Conservation (phyloP, 2,329 filamentous ascomycete genomes). For the Triangularia setosa region DNA sequence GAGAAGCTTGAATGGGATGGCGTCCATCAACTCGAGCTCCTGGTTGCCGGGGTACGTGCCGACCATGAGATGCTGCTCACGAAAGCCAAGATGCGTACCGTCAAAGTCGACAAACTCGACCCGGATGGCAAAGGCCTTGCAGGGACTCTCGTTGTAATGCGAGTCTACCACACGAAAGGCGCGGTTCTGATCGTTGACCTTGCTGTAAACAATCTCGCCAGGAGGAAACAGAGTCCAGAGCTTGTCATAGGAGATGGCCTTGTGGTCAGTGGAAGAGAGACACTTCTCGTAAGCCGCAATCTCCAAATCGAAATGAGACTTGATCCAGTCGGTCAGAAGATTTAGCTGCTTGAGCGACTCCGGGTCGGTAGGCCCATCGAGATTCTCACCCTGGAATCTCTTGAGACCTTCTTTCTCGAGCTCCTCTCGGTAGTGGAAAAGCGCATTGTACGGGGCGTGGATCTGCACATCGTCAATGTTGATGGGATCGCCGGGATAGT, state of each 20-base stretch:
- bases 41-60: constrained; percentile 28
- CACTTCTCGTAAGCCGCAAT: constrained; percentile 29
- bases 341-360: constrained; percentile 25
- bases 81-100: constrained; percentile 32
- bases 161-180: constrained; percentile 20
- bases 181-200: constrained; percentile 23
- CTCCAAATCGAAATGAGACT: constrained; percentile 29
- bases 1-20: constrained; percentile 30
- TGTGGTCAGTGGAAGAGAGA: constrained; percentile 19
- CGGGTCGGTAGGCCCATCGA: constrained; percentile 18
- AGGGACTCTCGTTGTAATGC: constrained; percentile 23
- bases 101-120: constrained; percentile 34
- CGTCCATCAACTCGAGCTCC: constrained; percentile 27
- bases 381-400: constrained; percentile 26
- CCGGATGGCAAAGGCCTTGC: constrained; percentile 22
- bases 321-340: constrained; percentile 31
- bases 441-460: constrained; percentile 27
- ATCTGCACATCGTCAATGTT: constrained; percentile 26
- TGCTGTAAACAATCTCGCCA: constrained; percentile 20
- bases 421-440: constrained; percentile 29
- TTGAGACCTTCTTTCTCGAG: constrained; percentile 26
- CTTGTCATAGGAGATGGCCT: constrained; percentile 23
- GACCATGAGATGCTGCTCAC: constrained; percentile 27
- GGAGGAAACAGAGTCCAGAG: constrained; percentile 25
- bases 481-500: constrained; percentile 30